Evolutionary conservation across 164 flowering plant species (phyloP).

Genomic region (Vitis rotundifolia): DNA sequence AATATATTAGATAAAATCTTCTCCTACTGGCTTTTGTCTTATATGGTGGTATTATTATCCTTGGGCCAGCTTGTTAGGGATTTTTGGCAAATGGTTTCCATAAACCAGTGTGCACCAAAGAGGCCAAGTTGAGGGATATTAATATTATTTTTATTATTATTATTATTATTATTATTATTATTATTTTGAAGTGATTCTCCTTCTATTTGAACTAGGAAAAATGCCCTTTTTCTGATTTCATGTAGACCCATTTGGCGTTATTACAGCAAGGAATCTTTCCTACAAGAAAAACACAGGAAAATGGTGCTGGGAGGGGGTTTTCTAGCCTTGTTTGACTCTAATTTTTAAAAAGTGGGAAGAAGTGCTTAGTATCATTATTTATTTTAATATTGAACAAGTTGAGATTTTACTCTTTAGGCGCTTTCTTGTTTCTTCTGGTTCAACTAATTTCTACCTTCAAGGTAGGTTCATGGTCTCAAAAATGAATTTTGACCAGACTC

Average conservation of each 20-base stretch:
- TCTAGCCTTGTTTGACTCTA: too few species aligned
- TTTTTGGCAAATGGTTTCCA: constrained; percentile 4
- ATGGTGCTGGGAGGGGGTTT: not conserved
- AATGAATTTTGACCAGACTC: too few species aligned
- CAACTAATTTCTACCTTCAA: too few species aligned
- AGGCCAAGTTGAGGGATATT: constrained; percentile 14
- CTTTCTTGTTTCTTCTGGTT: too few species aligned
- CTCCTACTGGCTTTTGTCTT: constrained; percentile 6
- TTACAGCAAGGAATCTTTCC: constrained; percentile 21
- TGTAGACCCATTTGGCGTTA: constrained; percentile 15
- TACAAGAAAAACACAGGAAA: not conserved
- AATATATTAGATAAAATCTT: not conserved
- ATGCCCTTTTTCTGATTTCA: constrained; percentile 5
- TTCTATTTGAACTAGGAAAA: not conserved
- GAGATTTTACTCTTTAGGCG: too few species aligned
- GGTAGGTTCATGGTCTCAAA: too few species aligned
- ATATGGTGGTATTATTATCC: constrained; percentile 7
- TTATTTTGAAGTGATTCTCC: not conserved
- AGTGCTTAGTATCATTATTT: too few species aligned
- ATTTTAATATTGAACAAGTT: too few species aligned
- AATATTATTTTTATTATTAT: not conserved
- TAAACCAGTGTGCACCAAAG: not conserved
- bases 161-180: not conserved
- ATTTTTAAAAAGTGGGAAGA: too few species aligned
- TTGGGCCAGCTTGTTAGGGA: constrained; percentile 3